Conservation (phyloP, 345 rosid genomes). For the Corymbia maculata region DNA sequence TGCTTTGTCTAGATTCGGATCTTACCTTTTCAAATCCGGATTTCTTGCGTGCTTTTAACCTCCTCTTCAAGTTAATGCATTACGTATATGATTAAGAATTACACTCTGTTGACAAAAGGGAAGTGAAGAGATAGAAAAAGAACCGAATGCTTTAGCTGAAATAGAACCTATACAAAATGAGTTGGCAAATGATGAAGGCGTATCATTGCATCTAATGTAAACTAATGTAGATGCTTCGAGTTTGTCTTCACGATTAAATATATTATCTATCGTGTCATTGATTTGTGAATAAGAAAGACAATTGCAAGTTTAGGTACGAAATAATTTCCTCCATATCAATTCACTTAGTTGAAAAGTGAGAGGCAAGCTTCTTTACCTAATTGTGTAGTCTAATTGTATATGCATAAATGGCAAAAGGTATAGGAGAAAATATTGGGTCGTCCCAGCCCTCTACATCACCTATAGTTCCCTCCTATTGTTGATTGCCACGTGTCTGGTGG, state of each 20-base stretch:
- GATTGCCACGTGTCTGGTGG: too few species aligned
- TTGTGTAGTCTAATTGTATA: background rate
- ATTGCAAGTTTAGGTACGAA: background rate
- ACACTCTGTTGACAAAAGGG: background rate
- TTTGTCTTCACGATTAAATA: background rate
- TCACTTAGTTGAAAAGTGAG: background rate
- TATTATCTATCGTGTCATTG: background rate
- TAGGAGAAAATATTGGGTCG: background rate
- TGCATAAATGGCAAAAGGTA: background rate
- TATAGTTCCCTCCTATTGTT: too few species aligned
- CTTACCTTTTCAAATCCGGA: background rate
- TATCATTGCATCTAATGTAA: background rate
- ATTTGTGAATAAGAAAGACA: background rate
- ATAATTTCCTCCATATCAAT: background rate
- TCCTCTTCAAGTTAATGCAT: background rate
- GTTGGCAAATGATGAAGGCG: too few species aligned
- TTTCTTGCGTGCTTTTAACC: background rate
- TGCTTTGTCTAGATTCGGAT: background rate
- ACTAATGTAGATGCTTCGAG: background rate
- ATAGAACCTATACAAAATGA: too few species aligned
- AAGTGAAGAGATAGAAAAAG: background rate
- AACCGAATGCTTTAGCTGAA: too few species aligned
- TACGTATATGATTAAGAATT: background rate
- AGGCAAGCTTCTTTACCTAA: background rate
- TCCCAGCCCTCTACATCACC: too few species aligned